Evolutionary conservation across 805 yeast genomes (phyloP), one percentile per base, ranked within the genome.

Genomic region (Starmerella vaccinii): DNA sequence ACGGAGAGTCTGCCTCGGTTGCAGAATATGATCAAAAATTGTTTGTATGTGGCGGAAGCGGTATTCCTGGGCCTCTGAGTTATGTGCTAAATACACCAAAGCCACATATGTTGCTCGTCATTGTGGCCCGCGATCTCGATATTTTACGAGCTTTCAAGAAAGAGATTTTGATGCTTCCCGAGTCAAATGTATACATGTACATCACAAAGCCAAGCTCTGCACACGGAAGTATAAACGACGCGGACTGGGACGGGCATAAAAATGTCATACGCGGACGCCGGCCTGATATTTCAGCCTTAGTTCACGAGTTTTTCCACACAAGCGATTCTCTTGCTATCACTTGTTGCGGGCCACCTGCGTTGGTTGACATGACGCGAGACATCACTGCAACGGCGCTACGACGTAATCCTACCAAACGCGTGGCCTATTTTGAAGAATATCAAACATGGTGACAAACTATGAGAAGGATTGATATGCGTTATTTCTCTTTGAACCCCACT

Each of bases 381-480:
- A 61, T 71, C 4, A 73, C 79, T 3, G 69, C 74, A 5, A 22
- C 16, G 0, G 57, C 66, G 16, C 64, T 71, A 42, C 63, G 79
- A 23, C 65, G 65, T 12, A 54, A 65, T 27, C 65, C 70, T 23
- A 64, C 68, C 4, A 69, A 72, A 34, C 67, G 81, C 45, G 71
- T 84, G 19, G 86, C 80, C 50, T 77, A 76, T 59, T 76, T 71
- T 60, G 92, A 84, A 61, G 86, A 82, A 61, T 68, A 80, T 46
- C 86, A 81, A 65, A 71, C 74, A 13, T 83, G 90, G 90, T 77
- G 43, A 43, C 5, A 10, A 6, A 9, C 15, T 13, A 32, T 6
- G 18, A 7, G 35, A 10, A 32, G 15, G 6, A 9, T 32, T 12
- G 35, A 6, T 16, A 6, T 32, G 8, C 18, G 8, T 5, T 32